Conservation (phyloP, 2,329 filamentous ascomycete species). For the Aspergillus sp. region DNA sequence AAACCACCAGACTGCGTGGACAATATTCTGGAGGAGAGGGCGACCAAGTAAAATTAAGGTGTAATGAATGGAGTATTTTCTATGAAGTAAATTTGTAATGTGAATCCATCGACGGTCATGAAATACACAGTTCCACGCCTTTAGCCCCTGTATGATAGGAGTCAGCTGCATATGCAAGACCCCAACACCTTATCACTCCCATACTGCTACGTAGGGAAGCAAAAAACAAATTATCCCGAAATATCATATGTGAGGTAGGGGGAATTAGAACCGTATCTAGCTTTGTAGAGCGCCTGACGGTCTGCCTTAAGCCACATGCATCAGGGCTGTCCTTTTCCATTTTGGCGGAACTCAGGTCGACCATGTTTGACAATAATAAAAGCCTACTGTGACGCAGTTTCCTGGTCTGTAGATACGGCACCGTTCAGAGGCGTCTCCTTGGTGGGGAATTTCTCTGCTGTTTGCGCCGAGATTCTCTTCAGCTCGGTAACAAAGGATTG, state of each 20-base stretch:
- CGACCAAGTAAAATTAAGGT: neutral
- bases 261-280: neutral
- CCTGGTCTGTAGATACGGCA: constrained; percentile 5
- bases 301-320: neutral
- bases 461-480: constrained; percentile 53
- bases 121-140: neutral
- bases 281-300: neutral
- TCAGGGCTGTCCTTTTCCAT: neutral
- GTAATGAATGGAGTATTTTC: neutral
- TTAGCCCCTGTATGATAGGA: neutral
- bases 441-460: constrained; percentile 37
- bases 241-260: neutral
- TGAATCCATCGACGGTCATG: neutral
- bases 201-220: neutral
- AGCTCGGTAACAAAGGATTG: constrained; percentile 88
- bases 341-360: no score
- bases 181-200: neutral
- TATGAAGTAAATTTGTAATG: neutral
- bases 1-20: no score
- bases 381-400: neutral
- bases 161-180: constrained; percentile 17
- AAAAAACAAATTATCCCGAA: neutral
- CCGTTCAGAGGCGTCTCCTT: constrained; percentile 27
- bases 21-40: neutral
- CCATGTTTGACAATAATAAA: neutral